Percentiles rank a stretch among this genome's conserved stretches.
Conservation (phyloP, 139 green algal genomes). For the Closterium sp. region DNA sequence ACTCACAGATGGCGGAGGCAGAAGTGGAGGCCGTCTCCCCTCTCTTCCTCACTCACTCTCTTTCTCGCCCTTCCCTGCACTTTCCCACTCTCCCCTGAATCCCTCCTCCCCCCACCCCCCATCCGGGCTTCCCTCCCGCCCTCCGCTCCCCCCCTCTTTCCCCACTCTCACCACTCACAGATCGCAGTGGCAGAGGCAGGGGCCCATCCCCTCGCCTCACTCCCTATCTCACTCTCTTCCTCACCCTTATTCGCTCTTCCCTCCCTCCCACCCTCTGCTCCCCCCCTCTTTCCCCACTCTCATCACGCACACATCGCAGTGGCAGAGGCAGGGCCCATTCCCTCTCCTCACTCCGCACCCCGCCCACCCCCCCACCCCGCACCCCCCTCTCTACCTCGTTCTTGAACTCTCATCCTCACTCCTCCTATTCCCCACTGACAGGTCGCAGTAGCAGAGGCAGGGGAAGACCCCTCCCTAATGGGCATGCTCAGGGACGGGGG, state of each 20-base stretch:
- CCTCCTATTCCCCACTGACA: not conserved
- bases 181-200: not conserved
- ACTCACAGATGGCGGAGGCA: no score
- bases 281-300: not conserved
- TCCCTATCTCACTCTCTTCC: not conserved
- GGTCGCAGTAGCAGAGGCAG: not conserved
- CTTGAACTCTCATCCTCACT: no score
- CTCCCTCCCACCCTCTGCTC: no score
- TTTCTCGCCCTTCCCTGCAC: no score
- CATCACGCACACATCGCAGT: not conserved
- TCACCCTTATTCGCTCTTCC: not conserved
- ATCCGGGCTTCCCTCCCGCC: no score
- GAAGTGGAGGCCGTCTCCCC: no score
- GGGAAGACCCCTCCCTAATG: not conserved
- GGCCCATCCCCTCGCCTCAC: not conserved
- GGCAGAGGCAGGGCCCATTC: not conserved
- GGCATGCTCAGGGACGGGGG: not conserved
- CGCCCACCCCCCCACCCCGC: no score
- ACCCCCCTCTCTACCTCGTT: no score
- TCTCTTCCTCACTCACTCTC: no score
- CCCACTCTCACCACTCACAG: not conserved
- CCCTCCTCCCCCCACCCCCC: no score
- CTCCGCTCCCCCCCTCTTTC: not conserved
- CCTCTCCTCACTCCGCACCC: no score
- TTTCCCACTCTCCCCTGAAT: no score